Base-by-base conservation (phyloP, 192 early-diverging fungal species). In the Coemansia erecta region DNA sequence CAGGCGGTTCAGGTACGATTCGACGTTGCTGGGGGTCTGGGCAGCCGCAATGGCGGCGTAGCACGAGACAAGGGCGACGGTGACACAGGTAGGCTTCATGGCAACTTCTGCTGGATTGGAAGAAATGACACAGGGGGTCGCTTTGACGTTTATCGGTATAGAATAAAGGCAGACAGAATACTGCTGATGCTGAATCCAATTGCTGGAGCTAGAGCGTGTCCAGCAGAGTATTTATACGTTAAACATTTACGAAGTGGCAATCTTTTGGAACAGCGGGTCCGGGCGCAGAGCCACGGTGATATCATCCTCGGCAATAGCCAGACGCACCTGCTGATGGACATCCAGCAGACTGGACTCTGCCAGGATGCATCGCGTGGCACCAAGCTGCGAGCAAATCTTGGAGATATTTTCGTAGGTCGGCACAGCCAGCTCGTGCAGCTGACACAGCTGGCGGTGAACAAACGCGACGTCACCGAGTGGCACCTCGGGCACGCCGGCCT, bases 281-380 rank as follows among this genome's bases (percentile, higher is more conserved):
- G 76, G 61, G 9, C 84, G 82, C 7, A 91, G 75, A 0, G 90
- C 90, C 68, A 89, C 84, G 1, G 90, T 76, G n/a, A 93, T 81
- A 68, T 93, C 91, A 28, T 88, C 86, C 47, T 92, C 90, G 14
- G 76, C 81, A 13, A 92, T 80, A 58, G 86, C 87, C 33, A 96
- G 70, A 9, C 85, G 68, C 17, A 93, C 78, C 7, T 85, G 77
- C 71, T 86, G 86, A 60, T 80, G 77, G 5, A 90, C 76, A 70
- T 89, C 90, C 26, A 86, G 65, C 14, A 85, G 68, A 17, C 87
- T 85, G 8, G 81, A 83, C 56, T 90, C 88, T 0, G 85, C 81
- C 18, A 88, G 43, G 23, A 90, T 60, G 33, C 84, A 85, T 31
- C 86, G 57, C 0, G 84, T 77, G 11, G 87, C 85, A 10, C 85